These are phyloP conservation scores for Amaranthus tricolor DNA, from an alignment of 179 eudicot genomes.

Conservation along the genomic window DNA sequence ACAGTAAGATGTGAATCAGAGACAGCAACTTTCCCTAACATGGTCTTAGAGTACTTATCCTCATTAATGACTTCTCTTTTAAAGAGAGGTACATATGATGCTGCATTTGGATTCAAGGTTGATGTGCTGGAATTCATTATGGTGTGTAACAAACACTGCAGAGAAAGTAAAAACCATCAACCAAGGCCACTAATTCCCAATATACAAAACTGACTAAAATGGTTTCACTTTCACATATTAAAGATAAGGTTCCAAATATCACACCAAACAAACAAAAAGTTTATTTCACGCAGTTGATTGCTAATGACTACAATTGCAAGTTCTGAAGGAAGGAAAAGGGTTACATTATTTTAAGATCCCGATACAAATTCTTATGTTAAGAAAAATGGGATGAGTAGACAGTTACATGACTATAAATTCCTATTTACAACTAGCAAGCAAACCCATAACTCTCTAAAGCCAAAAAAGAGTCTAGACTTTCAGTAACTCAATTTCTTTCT, in stretches of 20 bases:
- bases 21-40: constrained; percentile 19
- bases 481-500: background rate
- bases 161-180: constrained; percentile 7
- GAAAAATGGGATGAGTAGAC: background rate
- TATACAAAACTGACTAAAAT: background rate
- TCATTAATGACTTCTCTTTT: constrained; percentile 41
- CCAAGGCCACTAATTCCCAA: background rate
- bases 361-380: background rate
- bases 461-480: background rate
- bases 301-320: background rate
- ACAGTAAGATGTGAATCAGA: constrained; percentile 10
- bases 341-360: background rate
- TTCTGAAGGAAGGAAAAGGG: background rate
- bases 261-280: too few species aligned
- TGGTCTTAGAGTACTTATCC: constrained; percentile 21
- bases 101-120: constrained; percentile 71
- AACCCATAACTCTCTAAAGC: background rate
- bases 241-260: background rate
- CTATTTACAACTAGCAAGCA: background rate
- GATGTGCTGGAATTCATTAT: constrained; percentile 59
- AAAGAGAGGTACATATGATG: constrained; percentile 61
- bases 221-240: background rate
- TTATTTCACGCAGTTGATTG: background rate
- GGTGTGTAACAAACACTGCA: constrained; percentile 22
- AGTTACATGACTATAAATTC: background rate